These are phyloP conservation scores for Panellus pusillus DNA, from an alignment of 768 basidiomycete genomes.

Conservation along the genomic window DNA sequence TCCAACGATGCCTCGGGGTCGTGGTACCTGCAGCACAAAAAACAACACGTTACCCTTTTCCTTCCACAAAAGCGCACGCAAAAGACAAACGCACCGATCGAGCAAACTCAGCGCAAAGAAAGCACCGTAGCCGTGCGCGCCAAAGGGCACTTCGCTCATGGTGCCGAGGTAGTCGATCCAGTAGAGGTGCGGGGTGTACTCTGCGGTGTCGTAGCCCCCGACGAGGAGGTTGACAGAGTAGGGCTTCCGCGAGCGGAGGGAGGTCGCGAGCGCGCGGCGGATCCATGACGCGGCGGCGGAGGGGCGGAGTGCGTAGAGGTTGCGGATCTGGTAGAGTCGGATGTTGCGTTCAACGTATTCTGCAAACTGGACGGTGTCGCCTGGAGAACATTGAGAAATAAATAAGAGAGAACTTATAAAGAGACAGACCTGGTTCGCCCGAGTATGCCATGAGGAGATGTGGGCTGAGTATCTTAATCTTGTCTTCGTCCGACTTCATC, in stretches of 20 bases:
- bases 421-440: slow-evolving; percentile 79
- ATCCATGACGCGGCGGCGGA: slow-evolving; percentile 94
- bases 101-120: slow-evolving; percentile 92
- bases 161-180: slow-evolving; percentile 98
- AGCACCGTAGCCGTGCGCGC: slow-evolving; percentile 91
- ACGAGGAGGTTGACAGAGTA: slow-evolving; percentile 92
- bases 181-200: slow-evolving; percentile 74
- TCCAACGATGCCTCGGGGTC: slow-evolving; percentile 83
- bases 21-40: slow-evolving; percentile 66
- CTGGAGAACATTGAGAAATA: slow-evolving; percentile 37
- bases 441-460: slow-evolving; percentile 94
- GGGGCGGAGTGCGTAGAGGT: slow-evolving; percentile 86
- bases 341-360: slow-evolving; percentile 97
- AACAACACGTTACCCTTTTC: background rate
- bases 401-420: background rate
- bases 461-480: slow-evolving; percentile 88
- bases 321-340: slow-evolving; percentile 93
- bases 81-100: slow-evolving; percentile 63
- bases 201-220: slow-evolving; percentile 87
- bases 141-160: slow-evolving; percentile 84
- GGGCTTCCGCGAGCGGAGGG: slow-evolving; percentile 82
- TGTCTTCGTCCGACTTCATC: slow-evolving; percentile 97
- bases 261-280: slow-evolving; percentile 84
- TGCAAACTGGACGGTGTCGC: slow-evolving; percentile 95
- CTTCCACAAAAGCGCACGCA: background rate